phyloP scores from a whole-genome alignment of 1,284 basidiomycete genomes.

The Cryptococcus amylolentus region DNA sequence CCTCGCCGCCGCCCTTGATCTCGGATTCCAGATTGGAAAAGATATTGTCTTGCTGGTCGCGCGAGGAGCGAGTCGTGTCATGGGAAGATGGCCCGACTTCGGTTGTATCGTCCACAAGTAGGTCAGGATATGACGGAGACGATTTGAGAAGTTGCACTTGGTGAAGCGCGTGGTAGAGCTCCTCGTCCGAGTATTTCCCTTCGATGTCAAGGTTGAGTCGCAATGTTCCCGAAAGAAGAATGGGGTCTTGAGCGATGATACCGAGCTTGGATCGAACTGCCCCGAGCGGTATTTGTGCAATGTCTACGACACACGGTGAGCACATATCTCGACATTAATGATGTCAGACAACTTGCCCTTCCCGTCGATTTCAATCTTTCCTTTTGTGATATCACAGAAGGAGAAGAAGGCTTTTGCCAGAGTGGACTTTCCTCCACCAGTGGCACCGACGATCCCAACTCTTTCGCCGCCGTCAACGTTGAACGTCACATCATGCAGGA shows the following conservation, averaged over 20 bases:
- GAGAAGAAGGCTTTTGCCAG: conserved; percentile 43
- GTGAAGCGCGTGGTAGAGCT: conserved; percentile 32
- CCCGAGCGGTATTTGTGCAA: conserved; percentile 25
- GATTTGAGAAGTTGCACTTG: conserved; percentile 38
- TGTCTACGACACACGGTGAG: conserved; percentile 18
- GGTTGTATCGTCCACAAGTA: conserved; percentile 2
- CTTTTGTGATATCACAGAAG: conserved; percentile 33
- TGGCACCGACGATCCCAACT: conserved; percentile 54
- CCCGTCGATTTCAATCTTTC: conserved; percentile 34
- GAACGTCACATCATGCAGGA: conserved; percentile 53
- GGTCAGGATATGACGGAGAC: not conserved
- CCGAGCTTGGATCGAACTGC: conserved; percentile 30
- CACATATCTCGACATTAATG: not conserved
- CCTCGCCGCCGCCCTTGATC: conserved; percentile 36
- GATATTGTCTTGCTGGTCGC: conserved; percentile 13
- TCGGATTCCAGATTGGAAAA: conserved; percentile 35
- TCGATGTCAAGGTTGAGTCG: conserved; percentile 45
- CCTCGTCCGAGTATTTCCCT: conserved; percentile 28
- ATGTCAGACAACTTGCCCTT: conserved; percentile 14
- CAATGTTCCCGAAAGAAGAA: conserved; percentile 47
- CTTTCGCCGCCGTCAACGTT: conserved; percentile 48
- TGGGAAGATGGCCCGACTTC: not conserved
- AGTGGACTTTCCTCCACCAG: conserved; percentile 46
- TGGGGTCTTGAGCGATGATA: conserved; percentile 42
- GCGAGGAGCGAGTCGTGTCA: not conserved